Evolutionary conservation across 192 early-diverging fungal genomes (phyloP), one percentile per base, ranked within the genome.

Genomic region (Entomortierella lignicola): DNA sequence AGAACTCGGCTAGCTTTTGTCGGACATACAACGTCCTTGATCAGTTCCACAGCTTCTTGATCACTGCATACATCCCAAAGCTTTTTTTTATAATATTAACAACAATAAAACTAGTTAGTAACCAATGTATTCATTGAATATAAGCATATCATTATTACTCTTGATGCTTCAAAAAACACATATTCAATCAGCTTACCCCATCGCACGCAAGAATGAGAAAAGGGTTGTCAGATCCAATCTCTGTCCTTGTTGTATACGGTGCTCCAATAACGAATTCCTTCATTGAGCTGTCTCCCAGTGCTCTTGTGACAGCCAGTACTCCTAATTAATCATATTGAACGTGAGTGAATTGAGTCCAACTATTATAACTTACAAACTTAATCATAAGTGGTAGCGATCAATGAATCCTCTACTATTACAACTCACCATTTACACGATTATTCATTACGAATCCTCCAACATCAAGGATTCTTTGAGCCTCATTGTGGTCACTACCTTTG

Each of bases 371-470:
- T n/a, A n/a, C n/a, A n/a, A n/a, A n/a, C n/a, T n/a, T n/a, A n/a
- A n/a, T n/a, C n/a, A n/a, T n/a, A n/a, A n/a, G n/a, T n/a, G n/a
- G n/a, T n/a, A n/a, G 34, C 5, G 34, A 10, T 7, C 34, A 37
- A 37, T 37, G 34, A 52, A 21, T 54, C 15, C 11, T 54, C 6
- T 25, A 17, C 3, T 29, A 18, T 27, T 13, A 26, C 20, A 11
- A 42, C 58, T 30, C 65, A 95, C 94, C 97, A 82, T 98, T 99
- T 26, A 99, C 98, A 11, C 98, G 91, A 64, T 96, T 95, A 80
- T 99, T 99, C 87, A 99, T 94, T 23, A 99, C 90, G 81, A 97
- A 98, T 17, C 98, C 98, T 32, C 98, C 98, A 12, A 93, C 86
- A 56, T 98, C 98, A 25, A 92, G 84, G 43, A 99, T 95, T 61